Conservation (phyloP, 148 eudicot genomes). For the Rhododendron griersonianum region DNA sequence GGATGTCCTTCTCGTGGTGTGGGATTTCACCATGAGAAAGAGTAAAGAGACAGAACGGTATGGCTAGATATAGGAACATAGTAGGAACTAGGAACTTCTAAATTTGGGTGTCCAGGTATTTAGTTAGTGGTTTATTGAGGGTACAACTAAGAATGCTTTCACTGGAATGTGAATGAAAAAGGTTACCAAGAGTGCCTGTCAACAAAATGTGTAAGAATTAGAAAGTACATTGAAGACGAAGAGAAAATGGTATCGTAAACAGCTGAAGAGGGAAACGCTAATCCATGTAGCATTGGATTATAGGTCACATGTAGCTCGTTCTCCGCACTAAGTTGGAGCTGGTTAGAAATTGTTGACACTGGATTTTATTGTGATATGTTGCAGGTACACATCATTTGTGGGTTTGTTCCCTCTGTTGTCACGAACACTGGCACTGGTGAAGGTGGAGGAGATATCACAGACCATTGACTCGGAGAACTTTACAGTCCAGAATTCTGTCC, state of each 20-base stretch:
- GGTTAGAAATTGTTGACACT: not conserved
- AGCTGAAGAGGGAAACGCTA: not conserved
- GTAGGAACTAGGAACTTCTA: not conserved
- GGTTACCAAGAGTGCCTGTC: not conserved
- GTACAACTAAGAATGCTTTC: not conserved
- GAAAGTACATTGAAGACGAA: not conserved
- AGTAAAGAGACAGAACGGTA: not conserved
- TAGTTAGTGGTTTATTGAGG: not conserved
- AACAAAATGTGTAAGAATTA: not conserved
- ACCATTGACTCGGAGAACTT: conserved; percentile 69
- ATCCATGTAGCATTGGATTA: not conserved
- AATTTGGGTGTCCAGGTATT: not conserved
- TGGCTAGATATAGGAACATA: not conserved
- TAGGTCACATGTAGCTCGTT: not conserved
- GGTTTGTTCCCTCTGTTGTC: conserved; percentile 76
- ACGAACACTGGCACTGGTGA: conserved; percentile 50
- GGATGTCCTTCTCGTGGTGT: not conserved
- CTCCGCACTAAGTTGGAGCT: not conserved
- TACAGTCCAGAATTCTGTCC: conserved; percentile 77
- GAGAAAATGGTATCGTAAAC: not conserved
- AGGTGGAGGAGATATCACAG: conserved; percentile 93
- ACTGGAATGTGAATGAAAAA: not conserved
- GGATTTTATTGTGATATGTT: not conserved
- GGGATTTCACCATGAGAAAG: not conserved
- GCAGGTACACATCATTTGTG: conserved; percentile 83